Percentiles rank a stretch among this genome's conserved stretches.
phyloP scores from a whole-genome alignment of 257 asterid species.

The Prunella vulgaris region DNA sequence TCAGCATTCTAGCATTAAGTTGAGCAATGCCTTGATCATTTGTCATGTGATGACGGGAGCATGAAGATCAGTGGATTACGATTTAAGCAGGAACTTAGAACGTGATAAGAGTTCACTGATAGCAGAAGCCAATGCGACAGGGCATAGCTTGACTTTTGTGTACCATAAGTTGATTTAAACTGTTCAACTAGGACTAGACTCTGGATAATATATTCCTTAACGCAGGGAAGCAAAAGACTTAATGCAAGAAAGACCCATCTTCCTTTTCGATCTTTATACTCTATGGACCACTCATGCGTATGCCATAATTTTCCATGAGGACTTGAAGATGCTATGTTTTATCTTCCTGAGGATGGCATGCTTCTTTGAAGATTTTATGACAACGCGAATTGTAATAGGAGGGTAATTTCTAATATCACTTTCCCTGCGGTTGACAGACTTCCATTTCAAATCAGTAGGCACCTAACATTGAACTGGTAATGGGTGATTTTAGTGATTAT shows the following conservation, averaged over 20 bases:
- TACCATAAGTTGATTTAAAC: background rate
- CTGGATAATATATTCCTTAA: background rate
- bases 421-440: no score
- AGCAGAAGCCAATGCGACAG: no score
- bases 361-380: background rate
- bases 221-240: no score
- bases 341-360: background rate
- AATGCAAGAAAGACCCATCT: background rate
- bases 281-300: background rate
- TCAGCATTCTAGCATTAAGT: background rate
- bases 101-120: no score
- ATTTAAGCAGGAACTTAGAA: no score
- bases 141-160: background rate
- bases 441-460: background rate
- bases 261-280: background rate
- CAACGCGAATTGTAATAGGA: background rate
- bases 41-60: background rate
- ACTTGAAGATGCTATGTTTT: background rate
- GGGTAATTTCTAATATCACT: background rate
- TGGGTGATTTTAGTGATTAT: background rate
- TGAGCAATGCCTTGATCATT: constrained; percentile 2
- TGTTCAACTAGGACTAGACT: background rate
- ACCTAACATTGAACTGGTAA: background rate
- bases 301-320: background rate
- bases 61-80: background rate